These are phyloP conservation scores for Irpex sp. DNA, from an alignment of 1,284 basidiomycete species.

Conservation along the genomic window DNA sequence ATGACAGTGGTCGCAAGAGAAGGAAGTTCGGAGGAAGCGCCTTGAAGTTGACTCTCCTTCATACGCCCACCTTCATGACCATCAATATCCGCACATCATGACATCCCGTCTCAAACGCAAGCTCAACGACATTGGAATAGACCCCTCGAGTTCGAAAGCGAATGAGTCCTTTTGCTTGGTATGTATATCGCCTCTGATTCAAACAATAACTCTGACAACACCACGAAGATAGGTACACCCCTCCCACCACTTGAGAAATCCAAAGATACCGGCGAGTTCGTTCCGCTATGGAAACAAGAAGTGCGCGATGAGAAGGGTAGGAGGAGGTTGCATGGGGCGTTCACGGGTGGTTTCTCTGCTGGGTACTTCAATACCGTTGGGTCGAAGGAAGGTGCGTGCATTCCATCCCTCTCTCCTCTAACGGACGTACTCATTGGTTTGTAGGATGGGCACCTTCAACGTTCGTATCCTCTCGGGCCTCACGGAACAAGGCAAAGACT, in stretches of 20 bases:
- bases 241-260: constrained; percentile 85
- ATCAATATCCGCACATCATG: constrained; percentile 15
- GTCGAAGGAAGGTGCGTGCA: constrained; percentile 80
- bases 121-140: constrained; percentile 77
- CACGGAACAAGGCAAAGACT: constrained; percentile 54
- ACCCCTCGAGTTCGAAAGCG: constrained; percentile 62
- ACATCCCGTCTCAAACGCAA: constrained; percentile 72
- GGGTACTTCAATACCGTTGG: constrained; percentile 98
- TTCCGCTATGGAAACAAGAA: constrained; percentile 97
- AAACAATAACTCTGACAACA: not conserved
- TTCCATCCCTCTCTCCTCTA: not conserved
- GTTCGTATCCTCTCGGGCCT: constrained; percentile 82
- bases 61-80: not conserved
- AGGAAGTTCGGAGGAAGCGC: not conserved
- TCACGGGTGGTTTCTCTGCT: constrained; percentile 96
- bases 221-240: constrained; percentile 80
- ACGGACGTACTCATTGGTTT: not conserved
- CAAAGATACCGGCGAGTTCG: constrained; percentile 89
- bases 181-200: constrained; percentile 21
- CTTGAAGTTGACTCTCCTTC: not conserved
- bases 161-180: constrained; percentile 90
- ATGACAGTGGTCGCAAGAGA: no score
- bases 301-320: constrained; percentile 93
- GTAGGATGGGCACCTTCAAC: constrained; percentile 92
- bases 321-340: constrained; percentile 91